Evolutionary conservation across 768 basidiomycete species (phyloP), one percentile per base, ranked within the genome.

Genomic region (Trametes cingulata): DNA sequence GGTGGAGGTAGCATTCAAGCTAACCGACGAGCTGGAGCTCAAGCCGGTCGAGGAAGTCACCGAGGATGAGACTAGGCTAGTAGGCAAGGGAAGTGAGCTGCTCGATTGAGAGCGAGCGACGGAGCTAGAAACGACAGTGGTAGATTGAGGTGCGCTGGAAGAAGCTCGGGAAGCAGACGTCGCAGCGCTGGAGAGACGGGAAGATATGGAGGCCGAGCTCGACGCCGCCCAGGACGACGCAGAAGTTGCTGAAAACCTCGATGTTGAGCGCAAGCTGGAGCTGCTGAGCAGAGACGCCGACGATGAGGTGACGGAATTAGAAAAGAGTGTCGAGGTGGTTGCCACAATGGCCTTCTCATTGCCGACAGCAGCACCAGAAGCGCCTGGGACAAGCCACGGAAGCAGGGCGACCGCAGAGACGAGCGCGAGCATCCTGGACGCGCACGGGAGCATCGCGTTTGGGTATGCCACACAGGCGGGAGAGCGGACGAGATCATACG

Each of bases 351-450:
- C 1, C 42, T 36, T 45, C 27, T 14, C 52, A 13, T 14, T 42
- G 20, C 41, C 52, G 25, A 53, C 29, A 25, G 52, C 52, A 25
- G 42, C 52, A 45, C 52, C 29, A 15, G 42, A 35, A 14, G 33
- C 29, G n/a, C 52, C 42, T 10, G 19, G 52, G 14, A 45, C 9
- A 14, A 54, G 42, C 42, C 29, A 43, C 2, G 52, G 52, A 17
- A 54, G 27, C 27, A 54, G 13, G 13, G 42, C 29, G 27, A 33
- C 25, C 27, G 25, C 41, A 1, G 40, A 19, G 3, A 17, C 33
- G 46, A 56, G 55, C 24, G 46, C 24, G 22, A 48, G 46, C 55
- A 48, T 56, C 25, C 37, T 48, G n/a, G 35, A 12, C 36, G 55
- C 45, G 12, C 36, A 46, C 36, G 22, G 45, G 24, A 40, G 15